Evolutionary conservation across 192 early-diverging fungal species (phyloP).

Genomic region (Funneliformis mosseae): DNA sequence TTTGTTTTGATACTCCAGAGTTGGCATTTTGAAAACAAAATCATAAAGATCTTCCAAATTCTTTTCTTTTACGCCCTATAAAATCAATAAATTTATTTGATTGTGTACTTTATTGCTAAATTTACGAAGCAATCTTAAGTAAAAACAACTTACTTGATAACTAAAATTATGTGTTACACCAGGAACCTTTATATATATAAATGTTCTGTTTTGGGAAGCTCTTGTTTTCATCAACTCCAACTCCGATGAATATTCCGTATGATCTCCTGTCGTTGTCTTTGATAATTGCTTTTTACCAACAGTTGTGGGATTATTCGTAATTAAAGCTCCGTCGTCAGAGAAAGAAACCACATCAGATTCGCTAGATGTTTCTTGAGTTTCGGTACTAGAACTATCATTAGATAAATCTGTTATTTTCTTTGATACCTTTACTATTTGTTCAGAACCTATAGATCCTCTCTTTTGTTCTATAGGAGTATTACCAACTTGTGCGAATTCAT

Average conservation of each 20-base stretch:
- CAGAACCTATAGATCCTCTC: background rate
- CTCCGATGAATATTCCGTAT: constrained; percentile 44
- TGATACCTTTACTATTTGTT: background rate
- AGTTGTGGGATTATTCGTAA: constrained; percentile 31
- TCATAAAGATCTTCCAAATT: constrained; percentile 75
- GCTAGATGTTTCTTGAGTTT: background rate
- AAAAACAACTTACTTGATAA: constrained; percentile 67
- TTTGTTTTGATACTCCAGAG: constrained; percentile 78
- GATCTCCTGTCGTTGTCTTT: background rate
- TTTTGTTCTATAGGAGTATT: background rate
- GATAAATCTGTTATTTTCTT: background rate
- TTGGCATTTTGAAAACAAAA: constrained; percentile 74
- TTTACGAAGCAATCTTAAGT: constrained; percentile 23
- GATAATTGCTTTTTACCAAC: background rate
- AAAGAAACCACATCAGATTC: background rate
- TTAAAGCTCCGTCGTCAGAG: constrained; percentile 19
- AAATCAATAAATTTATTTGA: background rate
- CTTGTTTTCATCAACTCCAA: constrained; percentile 84
- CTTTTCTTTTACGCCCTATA: constrained; percentile 74
- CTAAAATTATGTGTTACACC: constrained; percentile 78
- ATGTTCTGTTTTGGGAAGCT: constrained; percentile 82
- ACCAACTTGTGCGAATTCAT: background rate
- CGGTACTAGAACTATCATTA: background rate
- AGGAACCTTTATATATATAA: constrained; percentile 90
- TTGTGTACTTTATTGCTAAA: background rate